Base-by-base conservation (phyloP, 345 rosid species). In the Eutrema japonicum region DNA sequence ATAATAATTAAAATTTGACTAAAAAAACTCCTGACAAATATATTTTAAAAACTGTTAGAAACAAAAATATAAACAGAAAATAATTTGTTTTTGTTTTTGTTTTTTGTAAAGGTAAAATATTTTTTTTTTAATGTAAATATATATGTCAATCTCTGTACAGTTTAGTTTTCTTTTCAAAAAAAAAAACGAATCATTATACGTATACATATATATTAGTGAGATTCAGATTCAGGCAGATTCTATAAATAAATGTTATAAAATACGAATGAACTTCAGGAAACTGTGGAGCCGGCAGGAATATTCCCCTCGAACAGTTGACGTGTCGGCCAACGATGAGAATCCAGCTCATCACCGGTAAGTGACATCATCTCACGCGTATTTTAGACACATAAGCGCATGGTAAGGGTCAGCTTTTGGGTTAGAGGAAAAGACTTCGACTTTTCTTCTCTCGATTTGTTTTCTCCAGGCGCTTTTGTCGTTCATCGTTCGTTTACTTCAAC, bases 181-280 rank as follows among this genome's bases (percentile, higher is more conserved):
- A 6, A 16, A 38, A 26, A 3, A 37, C 9, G 32, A 38, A 59
- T 22, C 26, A 22, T 22, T 22, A 22, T 22, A 22, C 26, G 2
- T 22, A 22, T 22, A 18, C 1, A 22, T 22, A 22, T 10, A 7
- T 36, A 32, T 32, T 12, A 2, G 36, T 16, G 64, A 63, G 60
- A 51, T 66, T 51, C 60, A 66, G 71, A 66, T 66, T 66, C 71
- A 29, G n/a, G n/a, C n/a, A n/a, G n/a, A n/a, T n/a, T n/a, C n/a
- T n/a, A n/a, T n/a, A n/a, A n/a, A 10, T 26, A 10, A 41, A 27
- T 49, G 32, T 65, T 51, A 11, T 7, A 42, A 33, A 8, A 57
- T 10, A 35, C 33, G 35, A 68, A 55, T 55, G 8, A 57, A 3
- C 18, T 43, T 32, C 5, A 14, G 32, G 4, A 45, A 33, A 29